Evolutionary conservation across 208 protist species (phyloP), one percentile per base, ranked within the genome.

Genomic region (Leishmania gerbilli): DNA sequence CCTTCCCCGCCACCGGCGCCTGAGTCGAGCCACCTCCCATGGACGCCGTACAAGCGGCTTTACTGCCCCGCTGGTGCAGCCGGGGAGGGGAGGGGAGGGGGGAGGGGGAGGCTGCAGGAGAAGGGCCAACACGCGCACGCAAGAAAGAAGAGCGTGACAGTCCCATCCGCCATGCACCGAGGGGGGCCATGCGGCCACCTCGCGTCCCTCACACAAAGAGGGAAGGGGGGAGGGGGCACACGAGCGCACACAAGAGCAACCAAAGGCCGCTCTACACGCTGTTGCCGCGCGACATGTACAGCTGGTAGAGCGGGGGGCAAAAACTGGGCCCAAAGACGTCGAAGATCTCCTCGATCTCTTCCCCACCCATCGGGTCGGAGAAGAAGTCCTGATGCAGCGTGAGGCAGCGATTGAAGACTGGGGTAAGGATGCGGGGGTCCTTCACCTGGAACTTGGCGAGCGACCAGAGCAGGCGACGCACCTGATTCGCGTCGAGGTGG

Each of bases 311-410:
- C 71, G 90, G 92, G 27, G 93, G 94, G 81, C 95, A 98, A 71
- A 92, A 83, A 77, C 91, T 94, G 19, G 93, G 88, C 4, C 95
- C 95, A 79, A 95, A 97, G 49, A 92, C 81, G 78, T 98, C 93
- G 76, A 98, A 98, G 31, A 98, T 95, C 83, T 98, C 95, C 71
- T 98, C 93, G 65, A 98, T 93, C 83, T 98, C 95, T 79, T 98
- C 95, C 40, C 92, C 95, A 37, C 95, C 95, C 31, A 93, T 96
- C 58, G 94, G 93, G 83, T 98, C 94, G 3, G 93, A 82, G 75
- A 98, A 98, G 87, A 98, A 98, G 79, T 98, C 95, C 37, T 92
- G 83, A 75, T 98, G 94, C 49, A 98, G 81, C 15, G 95, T 91
- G n/a, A 97, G 84, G 79, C 93, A 96, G 47, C 94, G 91, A 80